These are phyloP conservation scores for Pholiota conissans DNA, from an alignment of 768 basidiomycete genomes.

Conservation along the genomic window DNA sequence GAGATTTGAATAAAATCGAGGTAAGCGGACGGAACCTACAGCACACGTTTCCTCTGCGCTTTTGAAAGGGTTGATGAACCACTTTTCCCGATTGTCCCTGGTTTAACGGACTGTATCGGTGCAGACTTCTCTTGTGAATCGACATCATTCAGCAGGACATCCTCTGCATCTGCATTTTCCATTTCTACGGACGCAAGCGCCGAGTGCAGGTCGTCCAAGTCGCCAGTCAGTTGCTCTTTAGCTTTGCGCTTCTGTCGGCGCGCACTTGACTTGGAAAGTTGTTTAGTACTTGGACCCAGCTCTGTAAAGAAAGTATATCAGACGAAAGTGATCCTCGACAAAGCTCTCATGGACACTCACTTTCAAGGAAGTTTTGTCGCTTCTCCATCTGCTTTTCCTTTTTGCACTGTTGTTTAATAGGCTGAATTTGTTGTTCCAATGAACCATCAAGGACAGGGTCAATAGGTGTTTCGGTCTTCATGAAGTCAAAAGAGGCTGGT, in stretches of 20 bases:
- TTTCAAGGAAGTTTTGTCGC: constrained; percentile 67
- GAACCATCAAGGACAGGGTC: neutral
- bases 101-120: constrained; percentile 26
- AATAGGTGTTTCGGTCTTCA: neutral
- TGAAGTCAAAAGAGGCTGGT: constrained; percentile 32
- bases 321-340: constrained; percentile 10
- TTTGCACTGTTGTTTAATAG: constrained; percentile 38
- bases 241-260: constrained; percentile 72
- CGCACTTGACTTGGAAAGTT: constrained; percentile 72
- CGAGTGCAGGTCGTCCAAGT: constrained; percentile 48
- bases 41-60: constrained; percentile 61
- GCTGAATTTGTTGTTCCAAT: neutral
- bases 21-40: constrained; percentile 50
- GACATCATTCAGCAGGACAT: constrained; percentile 10
- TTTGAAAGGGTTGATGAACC: constrained; percentile 57
- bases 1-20: neutral
- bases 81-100: constrained; percentile 68
- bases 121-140: constrained; percentile 18
- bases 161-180: constrained; percentile 17
- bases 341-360: constrained; percentile 32
- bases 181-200: constrained; percentile 58
- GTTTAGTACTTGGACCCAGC: constrained; percentile 47
- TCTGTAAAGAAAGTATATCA: constrained; percentile 18
- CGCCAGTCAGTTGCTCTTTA: constrained; percentile 56
- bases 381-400: constrained; percentile 68